A percentile compares a stretch with the other conserved stretches of the same genome.
These are phyloP conservation scores for Ophiostoma quercus DNA, from an alignment of 2,329 filamentous ascomycete genomes.

Conservation along the genomic window DNA sequence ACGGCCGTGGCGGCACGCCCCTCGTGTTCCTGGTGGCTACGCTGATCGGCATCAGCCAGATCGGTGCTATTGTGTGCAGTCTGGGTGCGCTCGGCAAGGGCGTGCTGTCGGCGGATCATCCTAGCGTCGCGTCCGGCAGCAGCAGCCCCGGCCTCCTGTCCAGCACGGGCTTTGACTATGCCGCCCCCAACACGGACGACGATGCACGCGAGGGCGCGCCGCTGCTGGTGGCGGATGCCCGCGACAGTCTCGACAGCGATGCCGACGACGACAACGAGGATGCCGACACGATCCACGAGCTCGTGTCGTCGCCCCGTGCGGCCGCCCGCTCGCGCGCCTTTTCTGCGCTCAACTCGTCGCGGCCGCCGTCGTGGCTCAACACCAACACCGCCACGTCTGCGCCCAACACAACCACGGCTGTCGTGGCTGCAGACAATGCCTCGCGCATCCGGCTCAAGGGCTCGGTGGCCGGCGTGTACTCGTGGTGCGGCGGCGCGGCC, in stretches of 20 bases:
- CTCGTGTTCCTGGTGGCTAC: slow-evolving; percentile 71
- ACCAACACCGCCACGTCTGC: background rate
- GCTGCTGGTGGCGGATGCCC: slow-evolving; percentile 34
- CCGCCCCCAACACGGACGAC: slow-evolving; percentile 10
- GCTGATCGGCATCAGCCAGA: slow-evolving; percentile 85
- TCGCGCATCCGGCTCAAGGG: slow-evolving; percentile 69
- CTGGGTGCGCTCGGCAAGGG: slow-evolving; percentile 81
- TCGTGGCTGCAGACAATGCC: slow-evolving; percentile 29
- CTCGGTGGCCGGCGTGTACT: slow-evolving; percentile 91
- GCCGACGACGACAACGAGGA: slow-evolving; percentile 15
- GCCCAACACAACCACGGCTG: background rate
- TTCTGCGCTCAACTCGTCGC: slow-evolving; percentile 18
- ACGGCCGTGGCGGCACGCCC: slow-evolving; percentile 61
- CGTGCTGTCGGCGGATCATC: slow-evolving; percentile 52
- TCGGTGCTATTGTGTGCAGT: slow-evolving; percentile 92
- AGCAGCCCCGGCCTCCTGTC: slow-evolving; percentile 30
- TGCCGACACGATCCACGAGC: slow-evolving; percentile 16
- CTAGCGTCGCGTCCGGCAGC: slow-evolving; percentile 28
- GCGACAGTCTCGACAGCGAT: background rate
- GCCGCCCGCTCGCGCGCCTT: slow-evolving; percentile 21
- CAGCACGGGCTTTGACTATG: slow-evolving; percentile 8
- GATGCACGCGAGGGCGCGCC: slow-evolving; percentile 38
- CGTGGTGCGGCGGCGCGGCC: slow-evolving; percentile 79
- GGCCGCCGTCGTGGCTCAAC: background rate
- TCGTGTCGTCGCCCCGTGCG: slow-evolving; percentile 14